These are phyloP conservation scores for Saposhnikovia divaricata DNA, from an alignment of 129 eudicot genomes.

Conservation along the genomic window DNA sequence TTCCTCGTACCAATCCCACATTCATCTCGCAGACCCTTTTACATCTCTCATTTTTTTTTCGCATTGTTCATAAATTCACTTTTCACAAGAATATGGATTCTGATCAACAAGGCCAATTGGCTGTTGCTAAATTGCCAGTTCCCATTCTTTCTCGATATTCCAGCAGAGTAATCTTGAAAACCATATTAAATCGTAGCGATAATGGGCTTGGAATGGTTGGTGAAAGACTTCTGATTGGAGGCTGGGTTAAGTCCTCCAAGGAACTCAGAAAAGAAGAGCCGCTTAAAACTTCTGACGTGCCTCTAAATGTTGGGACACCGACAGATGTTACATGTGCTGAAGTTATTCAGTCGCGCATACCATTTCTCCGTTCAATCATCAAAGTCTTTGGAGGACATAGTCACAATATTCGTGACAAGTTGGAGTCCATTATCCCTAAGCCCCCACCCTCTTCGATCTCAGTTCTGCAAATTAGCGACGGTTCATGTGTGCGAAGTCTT, in stretches of 20 bases:
- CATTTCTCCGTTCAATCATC: constrained; percentile 52
- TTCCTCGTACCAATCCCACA: background rate
- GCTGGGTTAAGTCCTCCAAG: constrained; percentile 86
- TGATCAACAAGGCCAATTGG: constrained; percentile 23
- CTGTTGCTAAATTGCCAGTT: background rate
- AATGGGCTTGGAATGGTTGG: constrained; percentile 53
- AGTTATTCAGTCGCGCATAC: constrained; percentile 58
- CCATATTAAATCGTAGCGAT: constrained; percentile 43
- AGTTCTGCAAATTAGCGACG: constrained; percentile 63
- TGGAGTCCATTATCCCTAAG: constrained; percentile 30
- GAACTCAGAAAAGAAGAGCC: constrained; percentile 49
- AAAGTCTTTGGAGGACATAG: constrained; percentile 64
- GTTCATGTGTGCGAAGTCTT: constrained; percentile 60
- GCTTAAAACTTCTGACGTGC: background rate
- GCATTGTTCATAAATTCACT: background rate
- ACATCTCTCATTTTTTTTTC: background rate
- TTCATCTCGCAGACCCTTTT: background rate
- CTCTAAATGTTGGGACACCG: background rate
- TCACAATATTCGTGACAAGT: constrained; percentile 33
- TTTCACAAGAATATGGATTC: background rate
- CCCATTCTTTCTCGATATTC: background rate
- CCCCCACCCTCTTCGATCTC: constrained; percentile 38
- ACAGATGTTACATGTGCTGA: constrained; percentile 64
- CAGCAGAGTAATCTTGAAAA: constrained; percentile 56
- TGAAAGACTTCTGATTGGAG: constrained; percentile 61